Evolutionary conservation across 1,284 basidiomycete genomes (phyloP).

Genomic region (Cutaneotrichosporon dermatis): DNA sequence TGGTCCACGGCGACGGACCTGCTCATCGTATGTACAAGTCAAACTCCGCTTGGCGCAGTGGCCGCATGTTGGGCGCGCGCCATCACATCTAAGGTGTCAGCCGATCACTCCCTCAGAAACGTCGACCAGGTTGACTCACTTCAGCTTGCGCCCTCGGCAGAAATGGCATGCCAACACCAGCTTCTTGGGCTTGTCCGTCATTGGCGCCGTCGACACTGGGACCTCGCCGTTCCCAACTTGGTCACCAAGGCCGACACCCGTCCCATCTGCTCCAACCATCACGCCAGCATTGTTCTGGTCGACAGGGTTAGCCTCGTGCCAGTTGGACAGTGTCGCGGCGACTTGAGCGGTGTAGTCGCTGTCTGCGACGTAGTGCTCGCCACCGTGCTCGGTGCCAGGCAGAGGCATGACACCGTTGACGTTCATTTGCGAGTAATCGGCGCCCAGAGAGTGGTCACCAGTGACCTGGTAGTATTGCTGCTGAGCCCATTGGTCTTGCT

Average conservation of each 20-base stretch:
- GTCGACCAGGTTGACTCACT: slow-evolving; percentile 45
- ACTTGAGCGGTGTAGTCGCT: slow-evolving; percentile 14
- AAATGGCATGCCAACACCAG: slow-evolving; percentile 50
- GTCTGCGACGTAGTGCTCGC: slow-evolving; percentile 14
- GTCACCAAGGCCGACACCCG: neutral
- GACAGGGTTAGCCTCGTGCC: slow-evolving; percentile 14
- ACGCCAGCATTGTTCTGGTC: slow-evolving; percentile 7
- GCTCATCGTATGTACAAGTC: slow-evolving; percentile 46
- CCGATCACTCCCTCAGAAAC: no score
- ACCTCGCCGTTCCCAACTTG: slow-evolving; percentile 12
- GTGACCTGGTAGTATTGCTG: slow-evolving; percentile 3
- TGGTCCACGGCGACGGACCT: slow-evolving; percentile 49
- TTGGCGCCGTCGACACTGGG: neutral
- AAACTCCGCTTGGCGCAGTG: slow-evolving; percentile 38
- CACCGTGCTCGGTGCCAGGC: slow-evolving; percentile 1
- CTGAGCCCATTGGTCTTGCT: neutral
- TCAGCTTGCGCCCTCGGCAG: slow-evolving; percentile 49
- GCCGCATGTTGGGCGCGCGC: slow-evolving; percentile 30
- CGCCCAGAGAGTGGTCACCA: neutral
- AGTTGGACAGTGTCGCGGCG: slow-evolving; percentile 17
- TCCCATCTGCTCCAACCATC: neutral
- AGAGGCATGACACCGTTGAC: slow-evolving; percentile 10
- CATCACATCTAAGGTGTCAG: slow-evolving; percentile 31
- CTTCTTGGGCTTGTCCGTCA: slow-evolving; percentile 33
- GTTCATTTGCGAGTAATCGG: slow-evolving; percentile 10